Conservation (phyloP, 352 stramenopile species). For the Blastocystis sp. region DNA sequence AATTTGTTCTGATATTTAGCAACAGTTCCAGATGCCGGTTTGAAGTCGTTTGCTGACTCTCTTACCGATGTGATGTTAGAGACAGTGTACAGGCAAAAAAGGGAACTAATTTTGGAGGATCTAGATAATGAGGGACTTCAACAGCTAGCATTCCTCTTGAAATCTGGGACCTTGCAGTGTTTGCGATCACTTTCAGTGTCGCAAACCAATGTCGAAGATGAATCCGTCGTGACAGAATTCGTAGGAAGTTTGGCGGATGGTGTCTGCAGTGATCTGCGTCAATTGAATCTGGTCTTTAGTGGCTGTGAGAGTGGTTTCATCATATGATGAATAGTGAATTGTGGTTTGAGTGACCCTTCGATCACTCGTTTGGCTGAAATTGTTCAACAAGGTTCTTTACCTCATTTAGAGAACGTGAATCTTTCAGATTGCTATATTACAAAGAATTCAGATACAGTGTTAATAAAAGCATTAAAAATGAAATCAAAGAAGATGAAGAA, state of each 20-base stretch:
- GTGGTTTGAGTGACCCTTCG: neutral
- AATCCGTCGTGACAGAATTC: neutral
- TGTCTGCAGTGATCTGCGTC: neutral
- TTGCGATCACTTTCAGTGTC: neutral
- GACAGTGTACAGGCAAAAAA: neutral
- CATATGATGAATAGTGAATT: neutral
- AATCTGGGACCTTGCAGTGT: neutral
- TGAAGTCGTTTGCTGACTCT: neutral
- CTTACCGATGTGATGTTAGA: neutral
- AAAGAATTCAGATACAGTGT: neutral
- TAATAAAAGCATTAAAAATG: slow-evolving; percentile 23
- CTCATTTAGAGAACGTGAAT: neutral
- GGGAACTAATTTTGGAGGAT: neutral
- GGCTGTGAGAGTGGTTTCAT: neutral
- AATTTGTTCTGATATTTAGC: neutral
- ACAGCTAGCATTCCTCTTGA: neutral
- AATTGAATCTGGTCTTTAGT: slow-evolving; percentile 25
- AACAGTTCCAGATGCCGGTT: neutral
- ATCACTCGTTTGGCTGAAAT: neutral
- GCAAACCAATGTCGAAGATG: neutral
- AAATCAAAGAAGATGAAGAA: slow-evolving; percentile 20
- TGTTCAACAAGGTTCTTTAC: neutral
- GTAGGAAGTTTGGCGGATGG: neutral
- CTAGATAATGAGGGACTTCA: neutral
- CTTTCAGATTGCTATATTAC: slow-evolving; percentile 33